These are phyloP conservation scores for Barnettozyma sucrosica DNA, from an alignment of 805 yeast genomes.

Conservation along the genomic window DNA sequence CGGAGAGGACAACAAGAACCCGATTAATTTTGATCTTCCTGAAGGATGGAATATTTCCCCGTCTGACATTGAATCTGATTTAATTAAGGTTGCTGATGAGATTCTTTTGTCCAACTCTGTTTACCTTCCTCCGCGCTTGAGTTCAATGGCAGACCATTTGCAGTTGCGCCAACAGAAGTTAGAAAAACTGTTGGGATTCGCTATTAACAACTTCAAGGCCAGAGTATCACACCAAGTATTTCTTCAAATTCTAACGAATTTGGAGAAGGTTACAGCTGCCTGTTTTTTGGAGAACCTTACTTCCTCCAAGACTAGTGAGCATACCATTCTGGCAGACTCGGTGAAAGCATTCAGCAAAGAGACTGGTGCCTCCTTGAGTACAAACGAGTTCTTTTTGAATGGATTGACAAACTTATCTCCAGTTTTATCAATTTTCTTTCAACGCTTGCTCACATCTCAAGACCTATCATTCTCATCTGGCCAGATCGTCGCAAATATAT, in stretches of 20 bases:
- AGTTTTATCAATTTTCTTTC: conserved; percentile 23
- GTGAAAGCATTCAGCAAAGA: conserved; percentile 6
- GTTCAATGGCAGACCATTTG: conserved; percentile 48
- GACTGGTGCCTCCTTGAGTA: conserved; percentile 13
- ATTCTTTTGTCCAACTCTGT: conserved; percentile 50
- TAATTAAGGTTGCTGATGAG: conserved; percentile 45
- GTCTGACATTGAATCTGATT: conserved; percentile 45
- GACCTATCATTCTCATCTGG: conserved; percentile 18
- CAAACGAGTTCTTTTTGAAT: conserved; percentile 23
- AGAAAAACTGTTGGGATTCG: conserved; percentile 39
- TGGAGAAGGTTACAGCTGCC: conserved; percentile 46
- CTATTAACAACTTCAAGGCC: conserved; percentile 39
- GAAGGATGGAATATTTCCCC: conserved; percentile 38
- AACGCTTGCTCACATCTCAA: conserved; percentile 10
- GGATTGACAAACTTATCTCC: conserved; percentile 24
- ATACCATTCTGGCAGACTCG: conserved; percentile 5
- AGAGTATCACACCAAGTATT: conserved; percentile 31
- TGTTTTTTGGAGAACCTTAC: conserved; percentile 9
- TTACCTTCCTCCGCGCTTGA: conserved; percentile 48
- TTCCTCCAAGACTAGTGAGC: neutral
- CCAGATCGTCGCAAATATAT: conserved; percentile 23
- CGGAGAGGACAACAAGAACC: conserved; percentile 36
- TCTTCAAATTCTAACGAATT: conserved; percentile 32
- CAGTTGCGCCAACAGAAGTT: conserved; percentile 41
- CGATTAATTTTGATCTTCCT: conserved; percentile 44